phyloP scores from a whole-genome alignment of 2,329 filamentous ascomycete genomes.

The Fusarium longipes region DNA sequence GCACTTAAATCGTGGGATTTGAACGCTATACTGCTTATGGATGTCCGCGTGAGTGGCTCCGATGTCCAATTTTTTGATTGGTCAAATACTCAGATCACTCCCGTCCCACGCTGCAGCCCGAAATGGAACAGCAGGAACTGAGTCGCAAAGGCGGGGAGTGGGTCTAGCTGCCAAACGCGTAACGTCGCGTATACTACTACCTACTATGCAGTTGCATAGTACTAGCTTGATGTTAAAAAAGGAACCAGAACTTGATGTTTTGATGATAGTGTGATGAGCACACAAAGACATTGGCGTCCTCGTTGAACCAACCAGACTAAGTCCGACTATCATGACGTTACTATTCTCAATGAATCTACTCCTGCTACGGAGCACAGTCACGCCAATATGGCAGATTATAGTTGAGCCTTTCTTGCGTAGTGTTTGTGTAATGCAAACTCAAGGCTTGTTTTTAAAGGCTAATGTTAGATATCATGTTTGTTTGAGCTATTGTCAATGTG shows the following conservation, averaged over 20 bases:
- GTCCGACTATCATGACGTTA: not conserved
- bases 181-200: not conserved
- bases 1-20: conserved; percentile 10
- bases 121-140: conserved; percentile 7
- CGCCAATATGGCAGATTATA: no score
- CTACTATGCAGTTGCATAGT: no score
- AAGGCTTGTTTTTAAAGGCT: no score
- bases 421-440: no score
- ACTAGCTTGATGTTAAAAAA: not conserved
- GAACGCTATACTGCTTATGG: conserved; percentile 29
- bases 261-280: not conserved
- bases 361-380: no score
- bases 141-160: conserved; percentile 7
- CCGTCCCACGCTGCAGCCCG: conserved; percentile 4
- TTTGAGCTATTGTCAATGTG: not conserved
- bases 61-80: conserved; percentile 42
- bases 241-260: not conserved
- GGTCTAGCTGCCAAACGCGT: not conserved
- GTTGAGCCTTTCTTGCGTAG: no score
- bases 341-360: not conserved
- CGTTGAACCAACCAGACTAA: not conserved
- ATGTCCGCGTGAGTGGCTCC: conserved; percentile 13
- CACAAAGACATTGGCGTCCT: not conserved
- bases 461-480: no score
- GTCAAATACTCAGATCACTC: conserved; percentile 30